Evolutionary conservation across 1,284 basidiomycete species (phyloP), one percentile per base, ranked within the genome.

Genomic region (Inonotus hispidus): DNA sequence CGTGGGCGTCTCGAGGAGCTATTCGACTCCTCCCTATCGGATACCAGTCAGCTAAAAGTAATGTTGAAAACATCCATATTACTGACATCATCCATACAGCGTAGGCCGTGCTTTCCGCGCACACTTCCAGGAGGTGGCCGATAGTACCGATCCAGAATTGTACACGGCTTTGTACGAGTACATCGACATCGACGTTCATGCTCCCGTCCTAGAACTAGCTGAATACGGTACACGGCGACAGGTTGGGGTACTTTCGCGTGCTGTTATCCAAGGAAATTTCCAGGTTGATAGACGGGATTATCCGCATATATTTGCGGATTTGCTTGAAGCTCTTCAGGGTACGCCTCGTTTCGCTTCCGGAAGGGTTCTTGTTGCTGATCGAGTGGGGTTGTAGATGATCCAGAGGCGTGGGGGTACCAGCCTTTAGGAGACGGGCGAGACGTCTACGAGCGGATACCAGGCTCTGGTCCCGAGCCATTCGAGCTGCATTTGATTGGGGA

Each of bases 211-310:
- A 21, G 69, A 74, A 61, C 62, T 75, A 6, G 69, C 70, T 10
- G 57, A 70, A 29, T 61, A 61, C 32, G 59, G 59, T 13, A 16
- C 19, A 27, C 38, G 59, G 43, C 35, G 45, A 16, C 59, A 71
- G 16, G 68, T 67, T 0, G 63, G 65, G 16, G 70, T 66, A 21
- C 69, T 77, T 47, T 70, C 71, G 5, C 71, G 70, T 56, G 74
- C 72, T 2, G 74, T 74, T 54, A 75, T 77, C 21, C 74, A 76
- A 64, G 74, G 74, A 29, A 71, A 67, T 3, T 75, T 75, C 57
- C 64, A 66, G 19, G 35, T 65, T 5, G 68, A 68, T 11, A 69
- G 74, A 23, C 71, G 75, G 19, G 71, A 75, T 63, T 76, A 75
- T 59, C 25, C 61, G 1, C 63, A 68, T 45, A 68, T 75, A 5